phyloP scores from a whole-genome alignment of 352 stramenopile genomes.

The Pythium myriotylum region DNA sequence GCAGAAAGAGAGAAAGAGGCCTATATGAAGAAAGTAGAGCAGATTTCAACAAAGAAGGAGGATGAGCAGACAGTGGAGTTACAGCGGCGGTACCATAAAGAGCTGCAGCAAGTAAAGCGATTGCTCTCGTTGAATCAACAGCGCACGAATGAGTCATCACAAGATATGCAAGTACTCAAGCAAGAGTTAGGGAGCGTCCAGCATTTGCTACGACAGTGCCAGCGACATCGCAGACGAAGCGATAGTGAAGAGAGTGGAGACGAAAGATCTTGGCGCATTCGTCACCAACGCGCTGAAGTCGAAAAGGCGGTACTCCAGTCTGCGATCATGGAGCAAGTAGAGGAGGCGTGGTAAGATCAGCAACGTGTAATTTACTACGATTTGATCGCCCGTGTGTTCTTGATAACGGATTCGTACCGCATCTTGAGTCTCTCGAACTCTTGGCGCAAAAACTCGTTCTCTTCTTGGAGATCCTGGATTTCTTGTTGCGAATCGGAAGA shows the following conservation, averaged over 20 bases:
- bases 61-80: slow-evolving; percentile 28
- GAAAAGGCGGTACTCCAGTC: slow-evolving; percentile 43
- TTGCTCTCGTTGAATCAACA: slow-evolving; percentile 53
- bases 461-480: slow-evolving; percentile 57
- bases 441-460: slow-evolving; percentile 67
- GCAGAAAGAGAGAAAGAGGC: slow-evolving; percentile 28
- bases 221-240: slow-evolving; percentile 10
- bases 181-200: slow-evolving; percentile 52
- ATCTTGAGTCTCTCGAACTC: slow-evolving; percentile 72
- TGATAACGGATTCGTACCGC: slow-evolving; percentile 52
- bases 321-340: slow-evolving; percentile 53
- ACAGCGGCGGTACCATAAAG: slow-evolving; percentile 31
- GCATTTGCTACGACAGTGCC: slow-evolving; percentile 43
- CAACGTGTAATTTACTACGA: neutral
- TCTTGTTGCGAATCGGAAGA: slow-evolving; percentile 23
- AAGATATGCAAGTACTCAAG: slow-evolving; percentile 55
- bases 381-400: neutral
- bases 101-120: slow-evolving; percentile 48
- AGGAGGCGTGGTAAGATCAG: slow-evolving; percentile 6
- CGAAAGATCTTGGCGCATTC: slow-evolving; percentile 7
- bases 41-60: slow-evolving; percentile 24
- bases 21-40: slow-evolving; percentile 11
- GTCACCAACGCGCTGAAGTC: slow-evolving; percentile 13
- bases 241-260: slow-evolving; percentile 7
- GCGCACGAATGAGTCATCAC: slow-evolving; percentile 44